phyloP scores from a whole-genome alignment of 2,329 filamentous ascomycete species.

The Zymoseptoria ardabiliae region DNA sequence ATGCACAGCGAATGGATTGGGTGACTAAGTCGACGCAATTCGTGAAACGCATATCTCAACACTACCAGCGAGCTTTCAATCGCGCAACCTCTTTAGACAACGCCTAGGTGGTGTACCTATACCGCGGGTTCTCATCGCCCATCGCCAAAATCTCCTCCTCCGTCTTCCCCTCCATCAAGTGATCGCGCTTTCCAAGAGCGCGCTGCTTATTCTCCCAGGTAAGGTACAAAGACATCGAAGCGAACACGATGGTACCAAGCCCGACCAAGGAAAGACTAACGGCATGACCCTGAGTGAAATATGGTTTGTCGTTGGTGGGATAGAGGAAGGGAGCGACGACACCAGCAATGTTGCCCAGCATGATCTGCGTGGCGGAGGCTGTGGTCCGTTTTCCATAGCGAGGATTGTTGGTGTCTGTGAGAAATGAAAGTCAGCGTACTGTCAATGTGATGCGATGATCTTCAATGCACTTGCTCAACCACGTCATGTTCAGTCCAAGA shows the following conservation, averaged over 20 bases:
- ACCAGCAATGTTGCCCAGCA: slow-evolving; percentile 8
- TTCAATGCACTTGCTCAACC: slow-evolving; percentile 27
- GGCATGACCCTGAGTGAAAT: slow-evolving; percentile 46
- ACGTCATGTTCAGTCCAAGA: slow-evolving; percentile 49
- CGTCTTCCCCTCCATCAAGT: slow-evolving; percentile 33
- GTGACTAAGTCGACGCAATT: background rate
- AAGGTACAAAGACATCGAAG: slow-evolving; percentile 33
- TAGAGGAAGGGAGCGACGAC: slow-evolving; percentile 33
- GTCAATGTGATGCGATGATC: background rate
- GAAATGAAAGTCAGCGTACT: background rate
- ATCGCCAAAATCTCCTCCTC: slow-evolving; percentile 39
- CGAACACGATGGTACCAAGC: slow-evolving; percentile 33
- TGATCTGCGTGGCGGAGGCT: slow-evolving; percentile 14
- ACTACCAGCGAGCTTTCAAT: background rate
- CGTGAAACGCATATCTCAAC: background rate
- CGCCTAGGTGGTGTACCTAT: slow-evolving; percentile 33
- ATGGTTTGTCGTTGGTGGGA: slow-evolving; percentile 36
- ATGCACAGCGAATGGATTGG: background rate
- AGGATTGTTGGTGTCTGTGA: slow-evolving; percentile 23
- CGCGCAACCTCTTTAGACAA: background rate
- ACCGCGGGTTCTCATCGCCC: slow-evolving; percentile 41
- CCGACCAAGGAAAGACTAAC: slow-evolving; percentile 46
- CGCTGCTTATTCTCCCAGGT: slow-evolving; percentile 32
- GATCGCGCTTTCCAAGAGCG: slow-evolving; percentile 34
- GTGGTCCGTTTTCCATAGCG: slow-evolving; percentile 28